phyloP scores from a whole-genome alignment of 1,139 yeast genomes.

The Trichomonascaceae sp. region DNA sequence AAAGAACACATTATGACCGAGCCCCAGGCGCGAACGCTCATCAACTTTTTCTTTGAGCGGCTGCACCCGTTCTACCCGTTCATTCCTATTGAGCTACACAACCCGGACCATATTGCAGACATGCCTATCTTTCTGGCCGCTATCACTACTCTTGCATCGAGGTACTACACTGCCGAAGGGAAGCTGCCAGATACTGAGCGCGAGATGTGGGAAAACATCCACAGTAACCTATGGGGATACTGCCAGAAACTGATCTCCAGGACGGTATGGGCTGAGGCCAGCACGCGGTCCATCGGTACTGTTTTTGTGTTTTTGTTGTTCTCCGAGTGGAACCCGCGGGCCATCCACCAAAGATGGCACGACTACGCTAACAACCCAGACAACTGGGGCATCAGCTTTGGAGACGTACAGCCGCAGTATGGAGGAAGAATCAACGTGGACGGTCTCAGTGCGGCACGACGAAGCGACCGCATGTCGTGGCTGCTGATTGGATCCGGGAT shows the following conservation, averaged over 20 bases:
- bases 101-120: conserved; percentile 52
- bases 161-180: conserved; percentile 32
- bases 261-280: conserved; percentile 92
- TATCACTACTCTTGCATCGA: conserved; percentile 61
- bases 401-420: conserved; percentile 9
- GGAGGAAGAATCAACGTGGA: conserved; percentile 14
- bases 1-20: conserved; percentile 49
- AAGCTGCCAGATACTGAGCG: conserved; percentile 1
- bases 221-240: conserved; percentile 69
- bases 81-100: conserved; percentile 60
- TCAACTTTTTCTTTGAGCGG: conserved; percentile 55
- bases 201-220: conserved; percentile 21
- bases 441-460: conserved; percentile 73
- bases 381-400: neutral
- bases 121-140: conserved; percentile 76
- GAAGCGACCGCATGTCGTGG: conserved; percentile 89
- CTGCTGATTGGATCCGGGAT: conserved; percentile 83
- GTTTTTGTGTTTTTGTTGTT: conserved; percentile 73
- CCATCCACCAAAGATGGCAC: conserved; percentile 78
- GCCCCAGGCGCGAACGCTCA: conserved; percentile 49
- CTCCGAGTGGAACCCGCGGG: conserved; percentile 92
- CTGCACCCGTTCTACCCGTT: conserved; percentile 89
- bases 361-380: conserved; percentile 59
- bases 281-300: conserved; percentile 77
- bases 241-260: conserved; percentile 73